Percentiles rank a stretch among this genome's conserved stretches.
phyloP scores from a whole-genome alignment of 768 basidiomycete genomes.

The Pleurotus tuoliensis region DNA sequence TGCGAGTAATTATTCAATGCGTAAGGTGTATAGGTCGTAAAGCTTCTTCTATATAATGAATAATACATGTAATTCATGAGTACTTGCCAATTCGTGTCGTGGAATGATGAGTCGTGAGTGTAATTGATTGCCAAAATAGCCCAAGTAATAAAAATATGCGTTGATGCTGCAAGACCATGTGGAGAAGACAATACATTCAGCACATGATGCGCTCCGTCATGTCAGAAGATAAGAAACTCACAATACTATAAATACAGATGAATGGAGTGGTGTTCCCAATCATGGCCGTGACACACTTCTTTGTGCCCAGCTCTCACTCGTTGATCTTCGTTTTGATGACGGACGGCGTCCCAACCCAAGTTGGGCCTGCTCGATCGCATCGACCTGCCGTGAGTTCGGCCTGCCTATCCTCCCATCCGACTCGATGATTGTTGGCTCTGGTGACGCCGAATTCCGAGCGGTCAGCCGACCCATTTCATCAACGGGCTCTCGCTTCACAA shows the following conservation, averaged over 20 bases:
- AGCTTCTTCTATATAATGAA: neutral
- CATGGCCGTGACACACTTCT: neutral
- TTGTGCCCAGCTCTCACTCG: neutral
- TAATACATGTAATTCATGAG: neutral
- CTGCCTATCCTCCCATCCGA: neutral
- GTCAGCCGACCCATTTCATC: slow-evolving; percentile 3
- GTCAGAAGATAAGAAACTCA: neutral
- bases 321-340: slow-evolving; percentile 1
- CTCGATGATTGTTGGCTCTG: neutral
- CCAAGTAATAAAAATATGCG: neutral
- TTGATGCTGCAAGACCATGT: neutral
- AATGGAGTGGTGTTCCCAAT: neutral
- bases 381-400: neutral
- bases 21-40: too few relatives aligned
- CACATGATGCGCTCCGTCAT: neutral
- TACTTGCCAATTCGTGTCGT: neutral
- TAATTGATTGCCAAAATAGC: too few relatives aligned
- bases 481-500: neutral
- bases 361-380: neutral
- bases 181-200: too few relatives aligned
- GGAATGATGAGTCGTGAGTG: neutral
- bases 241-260: neutral
- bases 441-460: neutral
- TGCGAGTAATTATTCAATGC: too few relatives aligned
- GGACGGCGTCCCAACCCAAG: neutral